Evolutionary conservation across 306 rosid genomes (phyloP).

Genomic region (Oxytropis ochrocephala): DNA sequence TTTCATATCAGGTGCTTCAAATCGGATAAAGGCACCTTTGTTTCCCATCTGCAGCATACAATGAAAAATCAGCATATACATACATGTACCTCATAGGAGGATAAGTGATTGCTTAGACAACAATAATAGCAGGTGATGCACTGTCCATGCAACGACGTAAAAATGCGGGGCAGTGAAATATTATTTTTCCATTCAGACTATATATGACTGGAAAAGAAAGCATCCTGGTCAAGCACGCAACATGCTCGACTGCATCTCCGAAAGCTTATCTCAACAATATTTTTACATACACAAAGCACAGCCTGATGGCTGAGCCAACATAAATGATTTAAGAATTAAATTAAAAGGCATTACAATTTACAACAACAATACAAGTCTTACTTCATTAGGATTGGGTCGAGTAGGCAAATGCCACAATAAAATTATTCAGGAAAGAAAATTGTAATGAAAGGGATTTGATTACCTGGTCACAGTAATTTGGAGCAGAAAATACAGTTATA

Average conservation of each 20-base stretch:
- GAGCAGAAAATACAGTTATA: conserved; percentile 98
- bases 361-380: neutral
- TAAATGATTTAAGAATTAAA: neutral
- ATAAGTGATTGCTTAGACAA: neutral
- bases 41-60: conserved; percentile 85
- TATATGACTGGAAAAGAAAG: neutral
- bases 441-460: neutral
- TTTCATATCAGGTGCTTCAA: conserved; percentile 82
- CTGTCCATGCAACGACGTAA: neutral
- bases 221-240: neutral
- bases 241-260: neutral
- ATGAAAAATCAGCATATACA: conserved; percentile 1
- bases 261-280: neutral
- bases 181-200: neutral
- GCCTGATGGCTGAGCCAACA: neutral
- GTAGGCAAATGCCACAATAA: neutral
- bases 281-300: neutral
- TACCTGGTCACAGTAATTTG: conserved; percentile 99
- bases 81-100: neutral
- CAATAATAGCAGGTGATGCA: neutral
- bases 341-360: neutral
- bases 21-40: conserved; percentile 98
- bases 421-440: neutral
- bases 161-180: neutral
- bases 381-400: neutral